Conservation (phyloP, 371 early-diverging fungal species). For the Capniomyces stellatus region DNA sequence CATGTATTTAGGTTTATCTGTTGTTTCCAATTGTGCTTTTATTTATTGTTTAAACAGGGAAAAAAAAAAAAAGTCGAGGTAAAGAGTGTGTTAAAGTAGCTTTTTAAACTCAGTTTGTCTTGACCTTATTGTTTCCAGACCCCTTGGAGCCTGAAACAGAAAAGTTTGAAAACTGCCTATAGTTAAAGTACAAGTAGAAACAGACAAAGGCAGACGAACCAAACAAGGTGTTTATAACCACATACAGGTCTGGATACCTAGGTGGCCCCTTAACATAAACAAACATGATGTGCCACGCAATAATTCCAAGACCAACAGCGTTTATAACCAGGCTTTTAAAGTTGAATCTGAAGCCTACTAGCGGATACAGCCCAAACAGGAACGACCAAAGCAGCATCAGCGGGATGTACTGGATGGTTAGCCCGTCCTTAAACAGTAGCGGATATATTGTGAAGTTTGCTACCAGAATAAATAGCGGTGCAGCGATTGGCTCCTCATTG, state of each 20-base stretch:
- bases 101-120: no score
- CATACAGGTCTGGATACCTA: slow-evolving; percentile 57
- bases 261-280: slow-evolving; percentile 36
- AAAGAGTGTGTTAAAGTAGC: no score
- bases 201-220: slow-evolving; percentile 43
- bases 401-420: slow-evolving; percentile 44
- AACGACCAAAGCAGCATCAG: slow-evolving; percentile 47
- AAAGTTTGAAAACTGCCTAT: slow-evolving; percentile 21
- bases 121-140: no score
- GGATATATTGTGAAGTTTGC: slow-evolving; percentile 85
- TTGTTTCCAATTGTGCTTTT: no score
- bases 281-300: slow-evolving; percentile 39
- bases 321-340: slow-evolving; percentile 10
- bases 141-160: no score
- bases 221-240: slow-evolving; percentile 54
- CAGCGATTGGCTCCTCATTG: slow-evolving; percentile 23
- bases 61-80: no score
- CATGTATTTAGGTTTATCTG: no score
- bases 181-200: slow-evolving; percentile 40
- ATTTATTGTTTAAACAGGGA: no score
- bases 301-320: slow-evolving; percentile 21
- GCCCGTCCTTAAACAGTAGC: slow-evolving; percentile 50
- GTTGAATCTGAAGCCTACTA: slow-evolving; percentile 15
- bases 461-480: slow-evolving; percentile 49
- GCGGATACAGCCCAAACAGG: slow-evolving; percentile 25